Evolutionary conservation across 768 basidiomycete species (phyloP).

Genomic region (Tephrocybe rancida): DNA sequence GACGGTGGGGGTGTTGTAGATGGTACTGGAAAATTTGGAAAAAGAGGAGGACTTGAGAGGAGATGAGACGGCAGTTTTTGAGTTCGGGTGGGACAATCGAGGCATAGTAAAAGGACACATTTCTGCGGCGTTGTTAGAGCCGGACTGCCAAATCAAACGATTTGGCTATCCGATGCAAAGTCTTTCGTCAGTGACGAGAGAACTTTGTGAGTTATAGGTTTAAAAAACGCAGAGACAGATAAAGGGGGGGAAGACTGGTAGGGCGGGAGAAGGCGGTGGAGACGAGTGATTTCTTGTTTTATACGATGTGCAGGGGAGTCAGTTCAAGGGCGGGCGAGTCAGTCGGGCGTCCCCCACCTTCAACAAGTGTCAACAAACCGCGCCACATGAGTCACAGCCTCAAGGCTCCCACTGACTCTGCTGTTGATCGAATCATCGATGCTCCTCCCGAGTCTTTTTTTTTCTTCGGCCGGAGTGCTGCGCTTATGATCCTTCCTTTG

Average conservation of each 20-base stretch:
- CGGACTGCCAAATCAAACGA: conserved; percentile 43
- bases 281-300: conserved; percentile 8
- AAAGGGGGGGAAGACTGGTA: neutral
- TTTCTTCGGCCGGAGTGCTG: neutral
- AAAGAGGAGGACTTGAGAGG: conserved; percentile 15
- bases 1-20: conserved; percentile 22
- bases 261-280: neutral
- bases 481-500: neutral
- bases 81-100: conserved; percentile 25
- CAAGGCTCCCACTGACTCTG: conserved; percentile 11
- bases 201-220: conserved; percentile 11
- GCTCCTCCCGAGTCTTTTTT: neutral
- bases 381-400: conserved; percentile 27
- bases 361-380: conserved; percentile 21
- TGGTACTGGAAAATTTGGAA: conserved; percentile 17
- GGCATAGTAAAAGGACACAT: conserved; percentile 38
- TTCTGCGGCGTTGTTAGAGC: conserved; percentile 28
- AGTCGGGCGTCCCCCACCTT: conserved; percentile 17
- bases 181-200: conserved; percentile 35
- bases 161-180: conserved; percentile 47
- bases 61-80: conserved; percentile 21
- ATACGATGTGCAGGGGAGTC: too few relatives aligned
- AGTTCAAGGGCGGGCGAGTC: too few relatives aligned
- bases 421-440: neutral
- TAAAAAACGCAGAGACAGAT: neutral